Conservation (phyloP, 768 basidiomycete genomes). For the Rhodotorula paludigena region DNA sequence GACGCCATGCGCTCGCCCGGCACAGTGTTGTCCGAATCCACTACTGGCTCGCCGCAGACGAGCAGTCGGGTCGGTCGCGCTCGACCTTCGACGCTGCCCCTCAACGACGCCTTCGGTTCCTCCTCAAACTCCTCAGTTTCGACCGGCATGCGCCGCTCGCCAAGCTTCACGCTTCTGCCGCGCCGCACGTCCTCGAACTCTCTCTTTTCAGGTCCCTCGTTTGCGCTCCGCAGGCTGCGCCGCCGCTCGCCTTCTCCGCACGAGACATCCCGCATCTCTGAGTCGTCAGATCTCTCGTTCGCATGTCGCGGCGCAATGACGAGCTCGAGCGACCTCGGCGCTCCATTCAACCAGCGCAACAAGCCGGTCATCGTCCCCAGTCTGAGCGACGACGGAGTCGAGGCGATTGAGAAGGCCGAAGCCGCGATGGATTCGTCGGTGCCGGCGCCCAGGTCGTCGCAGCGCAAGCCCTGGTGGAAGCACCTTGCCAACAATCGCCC, state of each 20-base stretch:
- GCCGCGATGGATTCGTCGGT: not conserved
- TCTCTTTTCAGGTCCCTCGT: not conserved
- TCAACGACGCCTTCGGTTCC: not conserved
- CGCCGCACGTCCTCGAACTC: not conserved
- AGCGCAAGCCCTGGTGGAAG: constrained; percentile 15
- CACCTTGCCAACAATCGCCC: not conserved
- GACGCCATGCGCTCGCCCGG: too few relatives aligned
- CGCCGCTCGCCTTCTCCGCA: not conserved
- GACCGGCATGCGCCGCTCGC: not conserved
- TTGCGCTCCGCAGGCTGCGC: not conserved
- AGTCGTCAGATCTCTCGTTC: constrained; percentile 24
- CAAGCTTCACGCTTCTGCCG: not conserved
- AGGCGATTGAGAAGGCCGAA: not conserved
- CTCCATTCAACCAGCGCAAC: not conserved
- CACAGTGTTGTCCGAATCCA: too few relatives aligned
- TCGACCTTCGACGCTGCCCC: not conserved
- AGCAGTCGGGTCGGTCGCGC: not conserved
- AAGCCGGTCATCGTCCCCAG: not conserved
- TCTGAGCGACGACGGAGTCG: not conserved
- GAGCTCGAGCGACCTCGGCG: not conserved
- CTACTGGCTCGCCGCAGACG: not conserved
- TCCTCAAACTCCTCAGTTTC: not conserved
- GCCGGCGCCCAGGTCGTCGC: not conserved
- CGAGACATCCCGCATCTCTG: not conserved
- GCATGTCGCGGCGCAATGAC: constrained; percentile 11